A percentile compares a stretch with the other conserved stretches of the same genome.
These are phyloP conservation scores for Phytopythium ostracodes DNA, from an alignment of 352 stramenopile genomes.

Conservation along the genomic window DNA sequence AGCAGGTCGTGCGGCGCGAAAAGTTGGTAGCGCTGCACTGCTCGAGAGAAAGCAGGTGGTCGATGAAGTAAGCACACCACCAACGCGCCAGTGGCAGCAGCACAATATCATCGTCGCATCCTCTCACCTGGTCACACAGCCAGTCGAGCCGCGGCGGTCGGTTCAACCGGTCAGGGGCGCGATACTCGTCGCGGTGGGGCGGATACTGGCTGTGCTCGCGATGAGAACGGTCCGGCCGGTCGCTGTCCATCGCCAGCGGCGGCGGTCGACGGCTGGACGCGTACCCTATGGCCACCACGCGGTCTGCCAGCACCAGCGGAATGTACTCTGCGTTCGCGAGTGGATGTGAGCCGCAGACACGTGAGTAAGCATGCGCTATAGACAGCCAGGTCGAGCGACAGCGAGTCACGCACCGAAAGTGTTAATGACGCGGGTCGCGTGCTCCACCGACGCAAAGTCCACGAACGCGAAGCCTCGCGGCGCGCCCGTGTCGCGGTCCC, in stretches of 20 bases:
- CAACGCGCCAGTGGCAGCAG: not conserved
- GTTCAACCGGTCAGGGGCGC: not conserved
- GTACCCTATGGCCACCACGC: conserved; percentile 40
- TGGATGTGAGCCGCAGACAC: not conserved
- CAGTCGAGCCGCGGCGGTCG: conserved; percentile 46
- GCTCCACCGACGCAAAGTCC: conserved; percentile 58
- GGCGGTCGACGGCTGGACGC: conserved; percentile 12
- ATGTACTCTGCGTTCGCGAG: conserved; percentile 25
- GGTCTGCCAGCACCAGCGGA: conserved; percentile 51
- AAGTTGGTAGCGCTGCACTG: conserved; percentile 82
- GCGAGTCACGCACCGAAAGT: conserved; percentile 51
- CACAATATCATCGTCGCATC: not conserved
- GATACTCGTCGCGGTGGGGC: conserved; percentile 13
- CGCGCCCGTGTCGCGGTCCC: conserved; percentile 38
- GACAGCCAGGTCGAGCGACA: no score
- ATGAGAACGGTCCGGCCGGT: not conserved
- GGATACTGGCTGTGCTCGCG: not conserved
- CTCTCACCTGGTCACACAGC: conserved; percentile 58
- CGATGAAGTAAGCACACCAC: not conserved
- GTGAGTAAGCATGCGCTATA: not conserved
- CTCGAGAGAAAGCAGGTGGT: not conserved
- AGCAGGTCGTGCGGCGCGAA: conserved; percentile 49
- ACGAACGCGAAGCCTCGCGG: conserved; percentile 78
- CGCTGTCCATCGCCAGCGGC: not conserved
- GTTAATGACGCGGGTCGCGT: conserved; percentile 44